phyloP scores from a whole-genome alignment of 305 asterid species.

The Rubia peregrina region DNA sequence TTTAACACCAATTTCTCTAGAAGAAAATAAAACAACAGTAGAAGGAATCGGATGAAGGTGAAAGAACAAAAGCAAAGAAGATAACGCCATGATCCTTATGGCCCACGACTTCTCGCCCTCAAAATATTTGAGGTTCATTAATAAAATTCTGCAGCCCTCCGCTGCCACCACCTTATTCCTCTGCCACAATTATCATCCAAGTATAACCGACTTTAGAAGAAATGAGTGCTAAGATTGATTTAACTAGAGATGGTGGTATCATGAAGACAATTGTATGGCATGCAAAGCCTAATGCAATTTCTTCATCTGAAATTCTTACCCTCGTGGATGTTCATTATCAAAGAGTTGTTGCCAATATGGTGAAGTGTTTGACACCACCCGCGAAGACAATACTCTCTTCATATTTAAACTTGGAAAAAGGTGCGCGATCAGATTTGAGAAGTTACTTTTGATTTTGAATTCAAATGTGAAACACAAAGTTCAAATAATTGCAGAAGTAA shows the following conservation, averaged over 20 bases:
- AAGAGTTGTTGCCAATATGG: constrained; percentile 76
- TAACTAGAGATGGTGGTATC: constrained; percentile 95
- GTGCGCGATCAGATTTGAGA: constrained; percentile 51
- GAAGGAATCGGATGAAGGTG: neutral
- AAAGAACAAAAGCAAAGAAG: neutral
- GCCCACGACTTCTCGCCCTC: constrained; percentile 38
- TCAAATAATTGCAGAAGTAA: no score
- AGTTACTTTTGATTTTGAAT: no score
- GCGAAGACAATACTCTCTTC: constrained; percentile 81
- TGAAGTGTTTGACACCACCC: constrained; percentile 86
- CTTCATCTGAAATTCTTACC: constrained; percentile 75
- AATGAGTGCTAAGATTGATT: constrained; percentile 63
- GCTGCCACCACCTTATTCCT: neutral
- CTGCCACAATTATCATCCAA: constrained; percentile 12
- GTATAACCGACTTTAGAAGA: constrained; percentile 29
- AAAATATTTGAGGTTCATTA: constrained; percentile 20
- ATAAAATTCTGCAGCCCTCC: constrained; percentile 17
- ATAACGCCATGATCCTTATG: constrained; percentile 31
- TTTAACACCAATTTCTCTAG: no score
- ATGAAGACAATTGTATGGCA: constrained; percentile 55
- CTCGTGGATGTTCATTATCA: constrained; percentile 92
- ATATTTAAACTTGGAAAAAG: constrained; percentile 76
- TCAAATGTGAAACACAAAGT: no score
- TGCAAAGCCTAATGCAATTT: constrained; percentile 66
- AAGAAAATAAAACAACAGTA: neutral